These are phyloP conservation scores for Tephrocybe sp. DNA, from an alignment of 768 basidiomycete species.

Conservation along the genomic window DNA sequence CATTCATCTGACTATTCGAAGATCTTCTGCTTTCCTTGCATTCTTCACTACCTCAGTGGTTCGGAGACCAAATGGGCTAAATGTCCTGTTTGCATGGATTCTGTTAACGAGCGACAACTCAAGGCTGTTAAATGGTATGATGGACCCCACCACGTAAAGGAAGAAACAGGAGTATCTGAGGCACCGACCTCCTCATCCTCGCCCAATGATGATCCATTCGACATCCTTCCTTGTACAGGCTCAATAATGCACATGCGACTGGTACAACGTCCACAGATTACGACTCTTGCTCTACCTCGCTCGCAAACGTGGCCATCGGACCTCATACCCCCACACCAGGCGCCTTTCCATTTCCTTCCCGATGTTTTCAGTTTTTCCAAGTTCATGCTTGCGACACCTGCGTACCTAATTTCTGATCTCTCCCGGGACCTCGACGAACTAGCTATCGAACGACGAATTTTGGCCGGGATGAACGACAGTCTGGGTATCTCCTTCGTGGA, in stretches of 20 bases:
- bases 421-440: slow-evolving; percentile 72
- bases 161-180: slow-evolving; percentile 28
- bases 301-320: slow-evolving; percentile 94
- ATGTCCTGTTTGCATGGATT: slow-evolving; percentile 96
- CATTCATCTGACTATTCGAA: slow-evolving; percentile 27
- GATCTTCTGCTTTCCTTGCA: slow-evolving; percentile 95
- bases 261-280: slow-evolving; percentile 90
- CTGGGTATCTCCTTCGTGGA: slow-evolving; percentile 80
- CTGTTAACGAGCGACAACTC: slow-evolving; percentile 84
- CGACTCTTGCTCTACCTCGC: slow-evolving; percentile 90
- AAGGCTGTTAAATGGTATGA: slow-evolving; percentile 93
- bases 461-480: slow-evolving; percentile 69
- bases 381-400: slow-evolving; percentile 95
- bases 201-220: slow-evolving; percentile 30
- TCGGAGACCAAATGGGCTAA: slow-evolving; percentile 89
- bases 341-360: slow-evolving; percentile 94
- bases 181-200: slow-evolving; percentile 49
- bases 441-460: slow-evolving; percentile 59
- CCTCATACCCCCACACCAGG: slow-evolving; percentile 84
- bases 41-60: slow-evolving; percentile 83
- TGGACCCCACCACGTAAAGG: slow-evolving; percentile 34
- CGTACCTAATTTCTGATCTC: slow-evolving; percentile 75
- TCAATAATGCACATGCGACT: slow-evolving; percentile 79
- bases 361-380: slow-evolving; percentile 85
- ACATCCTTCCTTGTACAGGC: slow-evolving; percentile 47